Evolutionary conservation across 2,329 filamentous ascomycete genomes (phyloP).

Genomic region (Stylonectria norvegica): DNA sequence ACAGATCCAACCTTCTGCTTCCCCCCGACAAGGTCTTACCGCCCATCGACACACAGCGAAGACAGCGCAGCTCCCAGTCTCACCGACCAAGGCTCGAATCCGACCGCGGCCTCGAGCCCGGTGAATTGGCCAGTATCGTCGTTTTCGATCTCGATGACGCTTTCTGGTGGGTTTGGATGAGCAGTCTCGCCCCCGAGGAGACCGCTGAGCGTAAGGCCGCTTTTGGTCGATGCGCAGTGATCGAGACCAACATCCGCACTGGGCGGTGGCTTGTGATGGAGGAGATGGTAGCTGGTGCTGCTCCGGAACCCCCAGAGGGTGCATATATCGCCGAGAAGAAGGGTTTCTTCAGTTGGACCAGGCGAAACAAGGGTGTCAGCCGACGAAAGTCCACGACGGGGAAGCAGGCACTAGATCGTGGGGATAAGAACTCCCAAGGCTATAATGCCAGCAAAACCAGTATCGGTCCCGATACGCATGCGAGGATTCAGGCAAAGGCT

Average conservation of each 20-base stretch:
- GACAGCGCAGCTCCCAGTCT: constrained; percentile 83
- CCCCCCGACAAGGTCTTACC: constrained; percentile 89
- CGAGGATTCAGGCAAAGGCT: constrained; percentile 87
- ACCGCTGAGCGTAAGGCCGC: constrained; percentile 80
- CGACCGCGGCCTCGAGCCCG: constrained; percentile 72
- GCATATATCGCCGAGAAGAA: constrained; percentile 97
- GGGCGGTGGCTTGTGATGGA: constrained; percentile 93
- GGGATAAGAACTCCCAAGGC: constrained; percentile 41
- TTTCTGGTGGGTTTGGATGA: constrained; percentile 99
- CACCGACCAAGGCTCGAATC: constrained; percentile 70
- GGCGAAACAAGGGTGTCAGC: constrained; percentile 57
- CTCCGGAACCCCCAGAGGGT: constrained; percentile 75
- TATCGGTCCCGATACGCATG: constrained; percentile 87
- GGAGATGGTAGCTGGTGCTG: constrained; percentile 92
- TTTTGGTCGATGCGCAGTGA: constrained; percentile 87
- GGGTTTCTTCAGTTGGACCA: constrained; percentile 84
- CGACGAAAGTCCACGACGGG: constrained; percentile 68
- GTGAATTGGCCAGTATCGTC: constrained; percentile 89
- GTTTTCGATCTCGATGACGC: constrained; percentile 85
- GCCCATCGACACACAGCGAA: constrained; percentile 67
- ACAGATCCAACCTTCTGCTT: constrained; percentile 67
- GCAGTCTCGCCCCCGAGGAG: constrained; percentile 88
- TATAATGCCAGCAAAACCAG: constrained; percentile 68
- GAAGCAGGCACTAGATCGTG: constrained; percentile 54
- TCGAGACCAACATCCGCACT: constrained; percentile 79